Base-by-base conservation (phyloP, 148 eudicot genomes). In the Camellia sinensis region DNA sequence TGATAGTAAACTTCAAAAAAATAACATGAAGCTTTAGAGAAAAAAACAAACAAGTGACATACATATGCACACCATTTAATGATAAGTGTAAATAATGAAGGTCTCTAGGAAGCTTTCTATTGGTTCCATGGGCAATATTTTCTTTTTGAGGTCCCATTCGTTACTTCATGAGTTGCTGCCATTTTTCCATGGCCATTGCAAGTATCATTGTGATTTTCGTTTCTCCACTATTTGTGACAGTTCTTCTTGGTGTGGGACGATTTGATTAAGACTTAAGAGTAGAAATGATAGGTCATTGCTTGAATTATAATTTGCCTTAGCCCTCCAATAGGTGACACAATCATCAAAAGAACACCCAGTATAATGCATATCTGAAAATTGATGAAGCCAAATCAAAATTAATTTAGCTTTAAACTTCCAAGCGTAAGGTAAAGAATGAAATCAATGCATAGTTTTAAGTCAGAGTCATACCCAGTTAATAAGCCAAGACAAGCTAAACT, bases 281-380 rank as follows among this genome's bases (percentile, higher is more conserved):
- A 82, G 79, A 82, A 82, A 13, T 21, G 0, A 13, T 80, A 83
- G 52, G 9, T 37, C 54, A 76, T 83, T 45, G 86, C 86, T 5
- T 69, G 1, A 4, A 83, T 10, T 53, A 80, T 80, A 18, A 80
- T 80, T 46, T 21, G 37, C 76, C 86, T 80, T 71, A 80, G 73
- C 43, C 77, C 86, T 53, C 86, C 86, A 29, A 83, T 83, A 63
- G 86, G 82, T 18, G 80, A 10, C 43, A 76, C 44, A 63, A 80
- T 75, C 86, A 83, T 83, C 83, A 83, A 65, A 50, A 46, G 9
- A 18, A 83, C 67, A 0, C 86, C 86, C 21, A 80, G 67, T 9
- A 80, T 22, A 41, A 83, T 83, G 73, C 86, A 83, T 10, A 80
- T 11, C 86, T 83, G 80, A 71, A n/a, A 18, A 57, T 29, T 48